Conservation (phyloP, 2,329 filamentous ascomycete genomes). For the Diaporthe amygdali region DNA sequence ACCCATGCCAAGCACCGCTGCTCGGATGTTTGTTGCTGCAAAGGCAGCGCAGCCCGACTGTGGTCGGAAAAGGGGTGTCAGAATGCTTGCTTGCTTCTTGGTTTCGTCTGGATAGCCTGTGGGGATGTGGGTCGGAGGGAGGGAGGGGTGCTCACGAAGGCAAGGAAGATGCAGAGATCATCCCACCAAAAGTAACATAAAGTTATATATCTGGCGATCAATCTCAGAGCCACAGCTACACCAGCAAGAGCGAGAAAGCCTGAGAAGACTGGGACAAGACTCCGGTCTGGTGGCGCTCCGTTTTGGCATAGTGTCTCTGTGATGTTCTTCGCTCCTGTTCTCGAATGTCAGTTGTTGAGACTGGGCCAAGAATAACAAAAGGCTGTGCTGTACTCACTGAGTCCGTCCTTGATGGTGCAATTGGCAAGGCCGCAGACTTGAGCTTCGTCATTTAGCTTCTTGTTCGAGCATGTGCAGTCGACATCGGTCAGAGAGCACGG, state of each 20-base stretch:
- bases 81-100: not conserved
- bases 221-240: not conserved
- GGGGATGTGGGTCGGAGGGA: not conserved
- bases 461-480: conserved; percentile 3
- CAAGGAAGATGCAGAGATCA: conserved; percentile 5
- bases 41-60: conserved; percentile 6
- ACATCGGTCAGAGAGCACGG: not conserved
- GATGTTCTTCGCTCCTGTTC: not conserved
- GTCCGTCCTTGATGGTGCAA: not conserved
- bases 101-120: not conserved
- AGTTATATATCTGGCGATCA: not conserved
- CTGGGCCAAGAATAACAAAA: not conserved
- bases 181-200: conserved; percentile 10
- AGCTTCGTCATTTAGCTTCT: not conserved
- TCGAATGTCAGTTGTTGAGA: not conserved
- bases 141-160: not conserved
- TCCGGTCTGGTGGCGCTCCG: not conserved
- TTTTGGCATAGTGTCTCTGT: not conserved
- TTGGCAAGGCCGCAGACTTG: not conserved
- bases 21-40: not conserved
- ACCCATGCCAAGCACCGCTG: not conserved
- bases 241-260: not conserved
- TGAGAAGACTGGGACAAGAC: not conserved
- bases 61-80: not conserved
- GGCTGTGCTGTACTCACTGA: not conserved